Evolutionary conservation across 352 stramenopile genomes (phyloP).

Genomic region (Globisporangium orthogonon): DNA sequence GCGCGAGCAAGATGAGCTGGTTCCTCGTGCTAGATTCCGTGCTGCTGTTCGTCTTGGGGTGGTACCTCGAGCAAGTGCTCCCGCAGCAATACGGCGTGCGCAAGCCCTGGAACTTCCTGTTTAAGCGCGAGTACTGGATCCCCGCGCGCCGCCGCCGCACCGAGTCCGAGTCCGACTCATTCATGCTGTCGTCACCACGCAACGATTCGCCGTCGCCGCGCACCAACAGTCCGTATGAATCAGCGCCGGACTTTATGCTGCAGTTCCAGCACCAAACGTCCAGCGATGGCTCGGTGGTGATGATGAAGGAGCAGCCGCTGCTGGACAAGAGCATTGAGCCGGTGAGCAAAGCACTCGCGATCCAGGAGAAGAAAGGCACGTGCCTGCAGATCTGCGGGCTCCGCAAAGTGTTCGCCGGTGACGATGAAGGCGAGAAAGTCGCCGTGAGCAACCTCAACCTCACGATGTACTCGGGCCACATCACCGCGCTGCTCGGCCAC

Average conservation of each 20-base stretch:
- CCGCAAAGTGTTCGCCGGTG: constrained; percentile 53
- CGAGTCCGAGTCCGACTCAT: constrained; percentile 2
- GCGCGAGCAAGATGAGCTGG: constrained; percentile 39
- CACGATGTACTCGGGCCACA: constrained; percentile 84
- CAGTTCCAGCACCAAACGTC: constrained; percentile 26
- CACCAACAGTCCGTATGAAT: constrained; percentile 19
- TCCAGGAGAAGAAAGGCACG: constrained; percentile 32
- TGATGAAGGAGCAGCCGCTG: constrained; percentile 12
- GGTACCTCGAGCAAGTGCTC: constrained; percentile 91
- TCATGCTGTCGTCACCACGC: constrained; percentile 3
- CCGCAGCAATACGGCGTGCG: constrained; percentile 87
- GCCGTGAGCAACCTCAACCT: constrained; percentile 71
- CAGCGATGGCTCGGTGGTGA: constrained; percentile 23
- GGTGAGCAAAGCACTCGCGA: constrained; percentile 29
- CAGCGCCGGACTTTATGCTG: constrained; percentile 10
- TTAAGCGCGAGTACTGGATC: constrained; percentile 39
- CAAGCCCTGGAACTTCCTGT: constrained; percentile 90
- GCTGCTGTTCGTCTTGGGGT: constrained; percentile 77
- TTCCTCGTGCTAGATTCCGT: constrained; percentile 76
- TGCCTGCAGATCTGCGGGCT: constrained; percentile 41
- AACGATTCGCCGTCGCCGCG: constrained; percentile 11
- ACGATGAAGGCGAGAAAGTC: constrained; percentile 37
- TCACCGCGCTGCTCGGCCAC: constrained; percentile 75
- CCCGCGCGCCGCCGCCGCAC: background rate
- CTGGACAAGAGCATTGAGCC: constrained; percentile 26